Conservation (phyloP, 176 grass and related monocot genomes). For the Elymus sibiricus region DNA sequence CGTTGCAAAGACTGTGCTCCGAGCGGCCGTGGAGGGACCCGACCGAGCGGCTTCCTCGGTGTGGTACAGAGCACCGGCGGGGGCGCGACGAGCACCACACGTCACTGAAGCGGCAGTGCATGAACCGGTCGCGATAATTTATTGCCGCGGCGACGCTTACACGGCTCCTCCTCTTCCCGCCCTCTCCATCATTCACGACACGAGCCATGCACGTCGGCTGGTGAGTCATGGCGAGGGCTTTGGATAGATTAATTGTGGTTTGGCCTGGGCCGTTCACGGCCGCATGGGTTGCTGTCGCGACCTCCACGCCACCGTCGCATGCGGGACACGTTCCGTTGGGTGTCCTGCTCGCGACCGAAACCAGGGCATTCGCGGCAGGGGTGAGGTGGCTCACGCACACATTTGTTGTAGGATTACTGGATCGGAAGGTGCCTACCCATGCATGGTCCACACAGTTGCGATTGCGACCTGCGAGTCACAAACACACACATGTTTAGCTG, state of each 20-base stretch:
- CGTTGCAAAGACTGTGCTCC: not conserved
- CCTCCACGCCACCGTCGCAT: slow-evolving; percentile 21
- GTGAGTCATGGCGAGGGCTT: not conserved
- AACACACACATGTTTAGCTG: not conserved
- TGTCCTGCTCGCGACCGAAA: too few relatives aligned
- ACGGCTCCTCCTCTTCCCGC: not conserved
- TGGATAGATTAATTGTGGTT: not conserved
- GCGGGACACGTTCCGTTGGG: slow-evolving; percentile 1
- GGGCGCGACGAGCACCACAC: not conserved
- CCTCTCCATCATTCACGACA: not conserved
- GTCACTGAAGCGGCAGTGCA: not conserved
- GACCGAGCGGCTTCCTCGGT: not conserved
- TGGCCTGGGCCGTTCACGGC: not conserved
- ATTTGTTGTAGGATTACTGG: not conserved
- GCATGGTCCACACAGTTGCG: not conserved
- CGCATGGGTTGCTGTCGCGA: not conserved
- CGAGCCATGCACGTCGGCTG: not conserved
- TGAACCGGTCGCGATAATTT: not conserved
- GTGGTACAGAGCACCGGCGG: not conserved
- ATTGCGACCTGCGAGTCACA: not conserved
- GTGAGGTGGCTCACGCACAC: not conserved
- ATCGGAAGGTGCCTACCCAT: too few relatives aligned
- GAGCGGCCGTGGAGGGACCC: not conserved
- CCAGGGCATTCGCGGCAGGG: too few relatives aligned
- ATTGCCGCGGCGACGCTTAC: not conserved